These are phyloP conservation scores for Beauveria caledonica DNA, from an alignment of 2,329 filamentous ascomycete species.

Conservation along the genomic window DNA sequence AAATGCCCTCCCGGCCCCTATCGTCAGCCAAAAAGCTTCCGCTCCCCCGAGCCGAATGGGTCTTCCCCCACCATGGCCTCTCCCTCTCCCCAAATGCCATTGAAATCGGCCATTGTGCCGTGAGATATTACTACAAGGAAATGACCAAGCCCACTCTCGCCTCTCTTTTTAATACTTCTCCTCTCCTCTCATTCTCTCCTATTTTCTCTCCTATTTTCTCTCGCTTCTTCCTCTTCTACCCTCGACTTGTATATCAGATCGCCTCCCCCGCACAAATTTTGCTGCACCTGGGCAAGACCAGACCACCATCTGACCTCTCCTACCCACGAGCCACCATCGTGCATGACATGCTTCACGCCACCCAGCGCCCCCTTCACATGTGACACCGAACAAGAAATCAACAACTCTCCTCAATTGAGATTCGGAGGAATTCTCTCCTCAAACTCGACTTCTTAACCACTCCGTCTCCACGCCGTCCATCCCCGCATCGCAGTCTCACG, in stretches of 20 bases:
- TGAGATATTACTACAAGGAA: not conserved
- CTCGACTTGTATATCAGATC: not conserved
- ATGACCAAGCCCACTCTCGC: not conserved
- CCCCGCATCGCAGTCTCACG: not conserved
- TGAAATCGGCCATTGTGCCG: not conserved
- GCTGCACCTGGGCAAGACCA: not conserved
- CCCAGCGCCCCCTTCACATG: constrained; percentile 4
- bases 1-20: not conserved
- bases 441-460: not conserved
- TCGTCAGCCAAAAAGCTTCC: constrained; percentile 8
- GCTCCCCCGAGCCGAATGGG: constrained; percentile 11
- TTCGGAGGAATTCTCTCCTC: not conserved
- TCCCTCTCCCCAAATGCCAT: not conserved
- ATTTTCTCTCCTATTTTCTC: not conserved
- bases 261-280: not conserved
- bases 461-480: not conserved
- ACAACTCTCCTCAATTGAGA: constrained; percentile 14
- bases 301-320: not conserved
- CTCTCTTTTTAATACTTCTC: not conserved
- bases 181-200: not conserved
- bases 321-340: not conserved
- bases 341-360: constrained; percentile 7
- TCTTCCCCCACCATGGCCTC: not conserved
- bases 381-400: not conserved
- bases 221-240: not conserved